phyloP scores from a whole-genome alignment of 1,284 basidiomycete species.

The Fomitopsis betulina region DNA sequence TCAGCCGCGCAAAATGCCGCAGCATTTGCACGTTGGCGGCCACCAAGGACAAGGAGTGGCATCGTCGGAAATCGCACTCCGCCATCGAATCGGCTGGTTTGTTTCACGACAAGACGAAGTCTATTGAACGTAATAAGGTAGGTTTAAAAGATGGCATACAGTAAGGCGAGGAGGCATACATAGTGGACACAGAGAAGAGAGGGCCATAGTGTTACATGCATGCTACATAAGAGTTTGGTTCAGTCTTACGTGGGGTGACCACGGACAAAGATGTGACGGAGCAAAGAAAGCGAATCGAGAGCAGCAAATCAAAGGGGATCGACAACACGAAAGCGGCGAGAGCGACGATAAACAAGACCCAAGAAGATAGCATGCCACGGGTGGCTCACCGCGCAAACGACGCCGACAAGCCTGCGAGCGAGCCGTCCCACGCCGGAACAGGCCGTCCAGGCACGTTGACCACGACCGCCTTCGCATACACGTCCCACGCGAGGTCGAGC shows the following conservation, averaged over 20 bases:
- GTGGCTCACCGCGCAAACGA: too few species aligned
- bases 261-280: too few species aligned
- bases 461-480: slow-evolving; percentile 17
- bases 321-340: background rate
- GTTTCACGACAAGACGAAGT: background rate
- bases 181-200: background rate
- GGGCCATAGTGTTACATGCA: background rate
- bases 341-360: too few species aligned
- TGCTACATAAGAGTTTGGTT: background rate
- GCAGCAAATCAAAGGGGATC: too few species aligned
- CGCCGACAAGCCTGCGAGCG: background rate
- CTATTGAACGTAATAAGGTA: background rate
- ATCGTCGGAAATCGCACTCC: too few species aligned
- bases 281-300: too few species aligned
- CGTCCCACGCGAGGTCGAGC: slow-evolving; percentile 54
- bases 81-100: background rate
- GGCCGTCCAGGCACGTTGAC: background rate
- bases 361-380: too few species aligned
- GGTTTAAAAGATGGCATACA: background rate
- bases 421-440: background rate
- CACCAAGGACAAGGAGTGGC: too few species aligned
- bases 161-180: background rate
- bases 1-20: too few species aligned
- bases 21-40: too few species aligned
- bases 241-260: background rate